Evolutionary conservation across 2,329 filamentous ascomycete genomes (phyloP).

Genomic region (Colletotrichum magnum): DNA sequence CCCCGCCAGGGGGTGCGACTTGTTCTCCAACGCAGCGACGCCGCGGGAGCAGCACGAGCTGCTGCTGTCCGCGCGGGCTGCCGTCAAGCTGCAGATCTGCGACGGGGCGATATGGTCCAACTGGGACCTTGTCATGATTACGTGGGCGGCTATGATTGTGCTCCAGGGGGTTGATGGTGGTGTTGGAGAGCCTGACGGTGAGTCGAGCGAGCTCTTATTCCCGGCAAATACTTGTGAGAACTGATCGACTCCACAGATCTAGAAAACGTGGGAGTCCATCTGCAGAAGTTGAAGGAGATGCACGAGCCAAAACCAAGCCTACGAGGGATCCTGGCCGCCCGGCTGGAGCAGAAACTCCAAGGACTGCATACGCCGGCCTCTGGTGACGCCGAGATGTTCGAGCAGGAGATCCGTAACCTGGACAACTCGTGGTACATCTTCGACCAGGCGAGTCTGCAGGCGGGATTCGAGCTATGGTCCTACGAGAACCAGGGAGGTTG

Average conservation of each 20-base stretch:
- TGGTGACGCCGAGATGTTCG: conserved; percentile 28
- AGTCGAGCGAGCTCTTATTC: not conserved
- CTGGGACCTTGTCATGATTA: conserved; percentile 60
- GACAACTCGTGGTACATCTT: conserved; percentile 48
- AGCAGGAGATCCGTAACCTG: conserved; percentile 37
- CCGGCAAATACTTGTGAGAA: no score
- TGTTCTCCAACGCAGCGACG: conserved; percentile 53
- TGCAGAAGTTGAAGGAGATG: conserved; percentile 47
- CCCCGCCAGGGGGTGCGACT: conserved; percentile 55
- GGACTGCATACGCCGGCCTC: conserved; percentile 45
- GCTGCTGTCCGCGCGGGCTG: conserved; percentile 56
- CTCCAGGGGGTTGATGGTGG: conserved; percentile 57
- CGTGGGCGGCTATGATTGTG: conserved; percentile 60
- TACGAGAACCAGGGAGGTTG: conserved; percentile 31
- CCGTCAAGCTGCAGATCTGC: conserved; percentile 55
- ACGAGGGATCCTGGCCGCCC: conserved; percentile 43
- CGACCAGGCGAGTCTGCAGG: conserved; percentile 45
- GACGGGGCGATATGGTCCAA: conserved; percentile 60
- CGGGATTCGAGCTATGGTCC: conserved; percentile 42
- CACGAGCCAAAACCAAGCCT: conserved; percentile 47
- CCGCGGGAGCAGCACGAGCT: conserved; percentile 57
- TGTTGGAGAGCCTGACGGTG: conserved; percentile 55
- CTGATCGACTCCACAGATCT: conserved; percentile 42
- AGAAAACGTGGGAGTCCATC: conserved; percentile 47
- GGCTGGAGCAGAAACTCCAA: conserved; percentile 47